phyloP scores from a whole-genome alignment of 192 early-diverging fungal genomes.

The Linnemannia hyalina region DNA sequence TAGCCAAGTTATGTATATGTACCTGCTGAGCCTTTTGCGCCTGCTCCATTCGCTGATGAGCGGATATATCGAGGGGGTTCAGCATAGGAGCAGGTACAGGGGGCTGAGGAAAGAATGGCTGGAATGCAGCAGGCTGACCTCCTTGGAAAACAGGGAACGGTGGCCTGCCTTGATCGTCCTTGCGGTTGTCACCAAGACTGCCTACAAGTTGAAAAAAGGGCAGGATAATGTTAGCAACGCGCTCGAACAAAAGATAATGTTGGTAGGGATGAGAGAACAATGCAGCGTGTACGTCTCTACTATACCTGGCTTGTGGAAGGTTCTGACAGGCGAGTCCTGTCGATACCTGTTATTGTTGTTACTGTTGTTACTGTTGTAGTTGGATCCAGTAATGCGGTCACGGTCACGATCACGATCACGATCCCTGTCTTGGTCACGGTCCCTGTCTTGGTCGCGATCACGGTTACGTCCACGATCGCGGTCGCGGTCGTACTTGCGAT shows the following conservation, averaged over 20 bases:
- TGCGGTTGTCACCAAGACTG: not conserved
- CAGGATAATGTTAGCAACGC: not conserved
- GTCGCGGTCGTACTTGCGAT: not conserved
- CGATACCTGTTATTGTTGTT: not conserved
- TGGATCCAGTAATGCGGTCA: not conserved
- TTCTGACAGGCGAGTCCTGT: not conserved
- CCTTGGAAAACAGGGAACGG: not conserved
- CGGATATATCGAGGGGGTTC: not conserved
- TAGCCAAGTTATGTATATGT: not conserved
- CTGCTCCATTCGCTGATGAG: slow-evolving; percentile 40
- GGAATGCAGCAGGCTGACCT: not conserved
- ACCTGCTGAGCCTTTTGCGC: slow-evolving; percentile 45
- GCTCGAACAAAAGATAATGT: not conserved
- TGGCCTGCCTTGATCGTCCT: not conserved
- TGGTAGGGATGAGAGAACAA: too few species aligned
- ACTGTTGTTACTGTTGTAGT: not conserved
- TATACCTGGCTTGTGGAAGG: slow-evolving; percentile 1
- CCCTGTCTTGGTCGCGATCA: not conserved
- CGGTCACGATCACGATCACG: not conserved
- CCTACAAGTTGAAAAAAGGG: not conserved
- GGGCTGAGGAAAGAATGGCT: not conserved
- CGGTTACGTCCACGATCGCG: not conserved
- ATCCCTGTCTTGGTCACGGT: not conserved
- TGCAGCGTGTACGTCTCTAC: not conserved
- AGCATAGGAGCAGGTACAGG: not conserved